phyloP scores from a whole-genome alignment of 345 rosid species.

The Sisymbrium irio region DNA sequence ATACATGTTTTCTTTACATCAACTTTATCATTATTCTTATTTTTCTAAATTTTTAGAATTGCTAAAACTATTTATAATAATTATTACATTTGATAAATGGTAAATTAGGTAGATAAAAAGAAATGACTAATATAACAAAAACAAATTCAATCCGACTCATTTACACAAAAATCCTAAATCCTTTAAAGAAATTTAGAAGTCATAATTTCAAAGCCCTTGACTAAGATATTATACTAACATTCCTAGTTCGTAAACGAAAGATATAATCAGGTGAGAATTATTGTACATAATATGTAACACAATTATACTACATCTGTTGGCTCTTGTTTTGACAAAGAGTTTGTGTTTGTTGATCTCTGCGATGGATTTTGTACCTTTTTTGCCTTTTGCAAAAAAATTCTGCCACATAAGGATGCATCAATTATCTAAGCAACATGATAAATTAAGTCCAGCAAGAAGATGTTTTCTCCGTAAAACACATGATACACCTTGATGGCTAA shows the following conservation, averaged over 20 bases:
- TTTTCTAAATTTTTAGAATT: too few relatives aligned
- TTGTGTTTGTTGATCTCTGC: conserved; percentile 51
- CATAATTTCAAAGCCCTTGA: too few relatives aligned
- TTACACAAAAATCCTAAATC: too few relatives aligned
- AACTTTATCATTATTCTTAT: too few relatives aligned
- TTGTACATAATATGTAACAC: neutral
- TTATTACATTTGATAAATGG: too few relatives aligned
- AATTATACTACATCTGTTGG: conserved; percentile 71
- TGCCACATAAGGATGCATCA: conserved; percentile 25
- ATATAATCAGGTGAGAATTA: conserved; percentile 9
- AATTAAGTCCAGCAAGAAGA: neutral
- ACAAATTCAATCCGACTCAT: too few relatives aligned
- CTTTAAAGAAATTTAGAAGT: too few relatives aligned
- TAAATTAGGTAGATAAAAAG: too few relatives aligned
- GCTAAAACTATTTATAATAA: too few relatives aligned
- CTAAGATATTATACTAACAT: too few relatives aligned
- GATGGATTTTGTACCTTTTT: conserved; percentile 25
- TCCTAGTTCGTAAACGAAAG: conserved; percentile 40
- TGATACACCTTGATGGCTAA: conserved; percentile 66
- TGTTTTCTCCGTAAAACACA: neutral
- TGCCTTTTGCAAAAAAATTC: conserved; percentile 55
- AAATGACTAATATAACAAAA: too few relatives aligned
- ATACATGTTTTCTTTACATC: too few relatives aligned
- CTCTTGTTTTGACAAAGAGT: conserved; percentile 76
- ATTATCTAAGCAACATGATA: conserved; percentile 15